These are phyloP conservation scores for Podospora fimiseda DNA, from an alignment of 495 filamentous ascomycete species.

Conservation along the genomic window DNA sequence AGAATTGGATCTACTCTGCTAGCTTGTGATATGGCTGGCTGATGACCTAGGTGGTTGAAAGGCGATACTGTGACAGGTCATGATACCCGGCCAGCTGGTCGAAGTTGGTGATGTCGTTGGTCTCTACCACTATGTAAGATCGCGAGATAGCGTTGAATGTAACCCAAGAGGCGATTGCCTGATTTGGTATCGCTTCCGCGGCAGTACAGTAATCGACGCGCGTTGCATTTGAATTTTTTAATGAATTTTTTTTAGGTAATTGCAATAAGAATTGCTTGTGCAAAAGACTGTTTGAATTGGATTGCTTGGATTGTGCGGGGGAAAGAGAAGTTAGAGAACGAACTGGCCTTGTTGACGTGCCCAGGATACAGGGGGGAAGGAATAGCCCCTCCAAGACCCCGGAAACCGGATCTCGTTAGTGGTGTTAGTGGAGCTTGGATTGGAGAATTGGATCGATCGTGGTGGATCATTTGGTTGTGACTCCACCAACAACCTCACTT, in stretches of 20 bases:
- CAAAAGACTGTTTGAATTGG: too few relatives aligned
- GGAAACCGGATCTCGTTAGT: background rate
- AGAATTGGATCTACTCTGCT: conserved; percentile 1
- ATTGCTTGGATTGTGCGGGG: too few relatives aligned
- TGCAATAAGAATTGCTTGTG: too few relatives aligned
- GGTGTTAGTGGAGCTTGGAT: background rate
- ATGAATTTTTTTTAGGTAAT: too few relatives aligned
- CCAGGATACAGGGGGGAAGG: background rate
- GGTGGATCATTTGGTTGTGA: background rate
- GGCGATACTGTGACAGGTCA: background rate
- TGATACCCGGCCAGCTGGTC: background rate
- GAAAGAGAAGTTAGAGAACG: too few relatives aligned
- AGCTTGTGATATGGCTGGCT: too few relatives aligned
- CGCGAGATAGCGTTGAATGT: background rate
- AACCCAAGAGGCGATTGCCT: too few relatives aligned
- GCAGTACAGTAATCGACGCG: background rate
- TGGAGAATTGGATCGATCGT: background rate
- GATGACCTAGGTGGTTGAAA: too few relatives aligned
- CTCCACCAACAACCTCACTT: background rate
- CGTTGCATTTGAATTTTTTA: background rate
- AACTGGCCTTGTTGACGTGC: too few relatives aligned
- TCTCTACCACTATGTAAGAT: background rate
- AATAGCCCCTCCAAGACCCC: background rate
- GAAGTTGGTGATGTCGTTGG: background rate
- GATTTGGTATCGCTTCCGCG: background rate